These are phyloP conservation scores for Senecio squalidus DNA, from an alignment of 140 eudicot genomes.

Conservation along the genomic window DNA sequence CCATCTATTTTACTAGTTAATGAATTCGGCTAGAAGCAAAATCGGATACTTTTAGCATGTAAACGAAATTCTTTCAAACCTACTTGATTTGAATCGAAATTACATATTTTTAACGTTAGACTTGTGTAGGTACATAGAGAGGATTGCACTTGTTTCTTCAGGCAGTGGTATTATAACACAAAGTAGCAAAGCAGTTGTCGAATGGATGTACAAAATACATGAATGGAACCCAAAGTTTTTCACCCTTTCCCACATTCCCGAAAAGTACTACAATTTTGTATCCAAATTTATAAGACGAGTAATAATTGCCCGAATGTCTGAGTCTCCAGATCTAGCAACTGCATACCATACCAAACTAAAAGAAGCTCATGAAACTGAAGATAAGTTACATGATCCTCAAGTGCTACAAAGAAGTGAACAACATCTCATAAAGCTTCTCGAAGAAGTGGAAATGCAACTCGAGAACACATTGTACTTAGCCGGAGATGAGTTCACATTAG, in stretches of 20 bases:
- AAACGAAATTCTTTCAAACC: neutral
- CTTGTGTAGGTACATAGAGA: slow-evolving; percentile 64
- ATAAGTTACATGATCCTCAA: slow-evolving; percentile 52
- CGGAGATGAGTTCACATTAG: slow-evolving; percentile 69
- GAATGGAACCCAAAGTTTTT: slow-evolving; percentile 84
- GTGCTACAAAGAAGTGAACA: slow-evolving; percentile 45
- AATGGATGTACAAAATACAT: slow-evolving; percentile 84
- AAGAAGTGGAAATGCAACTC: slow-evolving; percentile 64
- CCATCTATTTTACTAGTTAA: neutral
- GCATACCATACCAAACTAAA: slow-evolving; percentile 75
- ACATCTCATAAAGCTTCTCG: slow-evolving; percentile 62
- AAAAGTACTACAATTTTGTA: slow-evolving; percentile 46
- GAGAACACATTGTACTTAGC: slow-evolving; percentile 50
- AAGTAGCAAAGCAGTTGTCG: slow-evolving; percentile 48
- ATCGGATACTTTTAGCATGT: neutral
- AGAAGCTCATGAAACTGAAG: slow-evolving; percentile 74
- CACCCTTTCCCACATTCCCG: slow-evolving; percentile 78
- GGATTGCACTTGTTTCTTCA: slow-evolving; percentile 75
- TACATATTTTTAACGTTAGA: neutral
- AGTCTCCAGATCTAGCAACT: slow-evolving; percentile 77
- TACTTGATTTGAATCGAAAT: neutral
- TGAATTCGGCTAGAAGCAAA: neutral
- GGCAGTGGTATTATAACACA: slow-evolving; percentile 46
- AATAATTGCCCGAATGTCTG: slow-evolving; percentile 83
- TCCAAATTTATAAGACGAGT: slow-evolving; percentile 73